These are phyloP conservation scores for Aspergillus fijiensis DNA, from an alignment of 2,329 filamentous ascomycete species.

Conservation along the genomic window DNA sequence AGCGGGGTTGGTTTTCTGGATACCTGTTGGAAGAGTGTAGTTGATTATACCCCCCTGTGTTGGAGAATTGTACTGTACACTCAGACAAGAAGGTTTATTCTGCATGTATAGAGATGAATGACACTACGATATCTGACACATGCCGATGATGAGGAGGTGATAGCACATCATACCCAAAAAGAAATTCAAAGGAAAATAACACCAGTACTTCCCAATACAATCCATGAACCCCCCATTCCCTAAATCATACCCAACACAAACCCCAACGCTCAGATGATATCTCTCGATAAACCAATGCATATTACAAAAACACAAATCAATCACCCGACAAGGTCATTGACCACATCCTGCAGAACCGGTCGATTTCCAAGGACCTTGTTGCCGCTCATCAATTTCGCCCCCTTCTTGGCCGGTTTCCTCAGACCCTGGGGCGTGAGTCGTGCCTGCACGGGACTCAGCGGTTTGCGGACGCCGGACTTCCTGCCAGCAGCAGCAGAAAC, in stretches of 20 bases:
- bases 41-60: not conserved
- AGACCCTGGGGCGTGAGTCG: slow-evolving; percentile 34
- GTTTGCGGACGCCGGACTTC: slow-evolving; percentile 23
- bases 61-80: too few relatives aligned
- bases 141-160: too few relatives aligned
- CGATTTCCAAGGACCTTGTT: slow-evolving; percentile 62
- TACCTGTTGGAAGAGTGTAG: not conserved
- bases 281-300: not conserved
- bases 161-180: not conserved
- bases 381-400: slow-evolving; percentile 53
- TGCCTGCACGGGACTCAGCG: slow-evolving; percentile 34
- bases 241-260: slow-evolving; percentile 9
- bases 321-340: slow-evolving; percentile 61
- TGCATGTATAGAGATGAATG: too few relatives aligned
- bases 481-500: slow-evolving; percentile 24
- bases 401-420: slow-evolving; percentile 59
- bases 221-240: not conserved
- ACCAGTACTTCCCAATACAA: not conserved
- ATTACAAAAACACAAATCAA: slow-evolving; percentile 9
- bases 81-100: too few relatives aligned
- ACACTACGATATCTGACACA: too few relatives aligned
- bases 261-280: slow-evolving; percentile 1
- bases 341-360: slow-evolving; percentile 71
- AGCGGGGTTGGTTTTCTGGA: not conserved
- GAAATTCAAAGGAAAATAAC: not conserved